Evolutionary conservation across 2,329 filamentous ascomycete genomes (phyloP).

Genomic region (Diaporthe aspalathi): DNA sequence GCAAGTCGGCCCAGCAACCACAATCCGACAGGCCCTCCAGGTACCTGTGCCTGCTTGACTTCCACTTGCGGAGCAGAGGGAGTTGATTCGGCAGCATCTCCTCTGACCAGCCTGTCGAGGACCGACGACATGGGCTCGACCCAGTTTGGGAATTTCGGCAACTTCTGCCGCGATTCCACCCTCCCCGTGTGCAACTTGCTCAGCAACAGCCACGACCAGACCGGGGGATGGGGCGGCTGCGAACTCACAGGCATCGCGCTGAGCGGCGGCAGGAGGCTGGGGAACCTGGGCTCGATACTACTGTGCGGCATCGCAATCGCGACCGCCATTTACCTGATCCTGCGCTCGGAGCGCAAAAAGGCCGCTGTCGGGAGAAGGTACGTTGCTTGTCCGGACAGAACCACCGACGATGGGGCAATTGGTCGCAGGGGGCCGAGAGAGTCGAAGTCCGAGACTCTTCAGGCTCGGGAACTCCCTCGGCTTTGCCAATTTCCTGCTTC

Average conservation of each 20-base stretch:
- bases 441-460: too few species aligned
- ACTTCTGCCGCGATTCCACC: slow-evolving; percentile 87
- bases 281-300: slow-evolving; percentile 93
- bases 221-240: slow-evolving; percentile 75
- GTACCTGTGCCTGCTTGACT: too few species aligned
- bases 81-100: too few species aligned
- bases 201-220: slow-evolving; percentile 67
- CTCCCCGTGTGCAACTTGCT: slow-evolving; percentile 88
- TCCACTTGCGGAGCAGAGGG: too few species aligned
- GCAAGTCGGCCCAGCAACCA: too few species aligned
- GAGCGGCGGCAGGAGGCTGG: slow-evolving; percentile 73
- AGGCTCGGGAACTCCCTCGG: not conserved
- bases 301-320: slow-evolving; percentile 82
- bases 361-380: slow-evolving; percentile 94
- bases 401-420: not conserved
- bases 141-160: slow-evolving; percentile 70
- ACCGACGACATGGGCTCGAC: slow-evolving; percentile 62
- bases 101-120: not conserved
- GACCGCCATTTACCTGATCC: slow-evolving; percentile 74
- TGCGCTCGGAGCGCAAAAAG: slow-evolving; percentile 87
- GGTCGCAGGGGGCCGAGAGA: not conserved
- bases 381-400: slow-evolving; percentile 42
- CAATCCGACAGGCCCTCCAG: too few species aligned
- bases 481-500: slow-evolving; percentile 19
- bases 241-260: slow-evolving; percentile 80